A percentile compares a stretch with the other conserved stretches of the same genome.
Evolutionary conservation across 140 eudicot genomes (phyloP).

Genomic region (Bidens hawaiensis): DNA sequence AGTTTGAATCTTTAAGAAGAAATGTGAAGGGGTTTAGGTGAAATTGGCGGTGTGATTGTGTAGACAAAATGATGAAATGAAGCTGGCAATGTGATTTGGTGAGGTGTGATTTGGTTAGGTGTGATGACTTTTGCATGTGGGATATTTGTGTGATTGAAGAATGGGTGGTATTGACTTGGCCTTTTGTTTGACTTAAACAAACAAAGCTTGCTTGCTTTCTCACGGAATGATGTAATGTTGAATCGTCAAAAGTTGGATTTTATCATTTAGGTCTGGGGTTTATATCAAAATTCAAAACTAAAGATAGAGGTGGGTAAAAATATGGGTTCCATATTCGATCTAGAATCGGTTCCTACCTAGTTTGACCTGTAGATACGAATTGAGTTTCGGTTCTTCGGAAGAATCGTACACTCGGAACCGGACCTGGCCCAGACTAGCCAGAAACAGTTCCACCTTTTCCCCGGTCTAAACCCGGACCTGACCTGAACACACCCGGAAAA

Average conservation of each 20-base stretch:
- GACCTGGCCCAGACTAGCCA: too few relatives aligned
- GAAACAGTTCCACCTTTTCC: too few relatives aligned
- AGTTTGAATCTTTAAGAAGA: not conserved
- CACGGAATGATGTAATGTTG: slow-evolving; percentile 8
- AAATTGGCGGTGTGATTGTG: too few relatives aligned
- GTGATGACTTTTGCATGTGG: slow-evolving; percentile 27
- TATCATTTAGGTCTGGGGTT: not conserved
- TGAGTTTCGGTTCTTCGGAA: too few relatives aligned
- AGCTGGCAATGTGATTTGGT: slow-evolving; percentile 28
- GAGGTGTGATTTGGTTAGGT: slow-evolving; percentile 6
- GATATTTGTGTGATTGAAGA: slow-evolving; percentile 8
- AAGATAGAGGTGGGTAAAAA: too few relatives aligned
- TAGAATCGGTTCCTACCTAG: too few relatives aligned
- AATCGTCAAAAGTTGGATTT: not conserved
- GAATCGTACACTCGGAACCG: too few relatives aligned
- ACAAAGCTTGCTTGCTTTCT: not conserved
- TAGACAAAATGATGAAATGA: not conserved
- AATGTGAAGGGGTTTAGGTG: too few relatives aligned
- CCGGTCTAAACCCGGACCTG: too few relatives aligned
- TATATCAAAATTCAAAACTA: not conserved
- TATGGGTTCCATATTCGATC: too few relatives aligned
- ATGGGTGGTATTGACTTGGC: slow-evolving; percentile 27
- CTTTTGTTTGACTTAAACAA: slow-evolving; percentile 18
- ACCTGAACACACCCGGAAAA: too few relatives aligned
- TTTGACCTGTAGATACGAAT: too few relatives aligned